Evolutionary conservation across 2,329 filamentous ascomycete genomes (phyloP), one percentile per base, ranked within the genome.

Genomic region (Nothophoma quercina): DNA sequence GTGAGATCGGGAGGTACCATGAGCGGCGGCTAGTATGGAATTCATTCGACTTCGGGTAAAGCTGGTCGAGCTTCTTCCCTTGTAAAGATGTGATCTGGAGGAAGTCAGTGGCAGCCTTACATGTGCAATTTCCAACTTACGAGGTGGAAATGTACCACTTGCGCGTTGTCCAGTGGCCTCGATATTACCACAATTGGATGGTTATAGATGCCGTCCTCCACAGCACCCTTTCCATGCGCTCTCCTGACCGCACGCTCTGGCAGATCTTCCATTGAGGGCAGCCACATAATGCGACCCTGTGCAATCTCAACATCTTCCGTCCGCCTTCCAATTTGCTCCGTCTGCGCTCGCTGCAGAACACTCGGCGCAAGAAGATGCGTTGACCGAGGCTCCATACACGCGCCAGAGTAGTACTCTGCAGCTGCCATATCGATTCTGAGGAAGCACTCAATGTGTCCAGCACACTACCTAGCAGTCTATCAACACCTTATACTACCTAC

Each of bases 101-200:
- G 23, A 34, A 26, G 49, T 71, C 23, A 67, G 60, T 48, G 41
- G 12, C 12, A 28, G 15, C 7, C 9, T n/a, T 2, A 9, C 7
- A 15, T 4, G n/a, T 16, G 4, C 32, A 13, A 9, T 13, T 18
- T 16, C 16, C 6, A 29, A 58, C 70, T 64, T 53, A 73, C 71
- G 29, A 74, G 59, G 35, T 73, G 69, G 51, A 75, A 73, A 47
- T 73, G 70, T n/a, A 68, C 65, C 2, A 55, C 28, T 21, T 62
- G 53, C 7, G 49, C 51, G 2, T 68, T 64, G 2, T 69, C 62
- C 8, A 46, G 55, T 46, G 70, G 69, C 28, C 67, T 60, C 6
- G 70, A 74, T 13, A 72, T 54, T 2, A 73, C 52, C 10, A 74
- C 67, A 7, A 73, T 55, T 2, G 70, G 71, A 52, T 73, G 67